Conservation (phyloP, 305 asterid species). For the Fraxinus latifolia region DNA sequence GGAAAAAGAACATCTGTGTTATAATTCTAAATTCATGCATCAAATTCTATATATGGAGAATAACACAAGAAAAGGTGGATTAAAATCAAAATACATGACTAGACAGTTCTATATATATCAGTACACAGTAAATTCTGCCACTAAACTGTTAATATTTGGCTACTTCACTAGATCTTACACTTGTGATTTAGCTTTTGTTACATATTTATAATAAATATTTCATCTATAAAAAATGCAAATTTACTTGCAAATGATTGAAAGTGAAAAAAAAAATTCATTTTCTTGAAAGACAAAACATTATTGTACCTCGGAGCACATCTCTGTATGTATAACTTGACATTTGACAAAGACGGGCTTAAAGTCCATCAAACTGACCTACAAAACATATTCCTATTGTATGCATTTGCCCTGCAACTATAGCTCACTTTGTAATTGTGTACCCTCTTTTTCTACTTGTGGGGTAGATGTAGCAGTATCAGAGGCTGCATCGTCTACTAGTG, state of each 20-base stretch:
- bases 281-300: not conserved
- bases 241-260: not conserved
- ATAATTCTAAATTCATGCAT: not conserved
- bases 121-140: not conserved
- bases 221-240: not conserved
- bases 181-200: not conserved
- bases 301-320: constrained; percentile 2
- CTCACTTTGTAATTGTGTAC: constrained; percentile 20
- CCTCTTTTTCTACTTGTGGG: constrained; percentile 20
- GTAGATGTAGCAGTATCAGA: constrained; percentile 33
- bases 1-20: not conserved
- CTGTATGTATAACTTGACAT: not conserved
- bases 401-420: constrained; percentile 25
- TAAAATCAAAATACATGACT: not conserved
- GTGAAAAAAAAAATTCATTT: not conserved
- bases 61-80: not conserved
- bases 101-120: not conserved
- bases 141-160: not conserved
- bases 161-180: not conserved
- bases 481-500: constrained; percentile 34
- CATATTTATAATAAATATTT: not conserved
- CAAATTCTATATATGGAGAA: not conserved
- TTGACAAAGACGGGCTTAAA: constrained; percentile 1
- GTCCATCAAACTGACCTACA: constrained; percentile 28
- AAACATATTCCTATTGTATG: not conserved